These are phyloP conservation scores for Hanseniaspora uvarum DNA, from an alignment of 1,139 yeast species.

Conservation along the genomic window DNA sequence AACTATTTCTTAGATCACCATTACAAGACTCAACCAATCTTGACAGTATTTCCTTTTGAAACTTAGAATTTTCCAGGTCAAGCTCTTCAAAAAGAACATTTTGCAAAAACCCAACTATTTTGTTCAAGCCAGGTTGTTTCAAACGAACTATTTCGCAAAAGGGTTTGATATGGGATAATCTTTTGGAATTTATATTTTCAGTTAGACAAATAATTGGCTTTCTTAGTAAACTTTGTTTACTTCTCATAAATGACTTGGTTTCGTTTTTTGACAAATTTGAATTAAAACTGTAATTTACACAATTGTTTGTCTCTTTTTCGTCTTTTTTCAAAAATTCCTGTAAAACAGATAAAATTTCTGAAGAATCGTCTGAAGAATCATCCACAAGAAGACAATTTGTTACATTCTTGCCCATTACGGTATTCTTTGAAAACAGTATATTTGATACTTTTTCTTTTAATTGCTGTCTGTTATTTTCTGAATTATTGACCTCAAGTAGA, in stretches of 20 bases:
- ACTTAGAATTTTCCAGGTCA: slow-evolving; percentile 35
- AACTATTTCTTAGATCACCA: slow-evolving; percentile 77
- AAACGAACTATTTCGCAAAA: slow-evolving; percentile 62
- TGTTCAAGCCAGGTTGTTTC: slow-evolving; percentile 46
- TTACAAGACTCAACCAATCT: slow-evolving; percentile 63
- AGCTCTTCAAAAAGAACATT: slow-evolving; percentile 35
- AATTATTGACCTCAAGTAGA: slow-evolving; percentile 77
- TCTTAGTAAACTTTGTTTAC: slow-evolving; percentile 37
- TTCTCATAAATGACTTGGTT: slow-evolving; percentile 17
- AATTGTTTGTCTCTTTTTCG: slow-evolving; percentile 38
- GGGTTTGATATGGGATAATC: slow-evolving; percentile 64
- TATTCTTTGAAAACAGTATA: slow-evolving; percentile 53
- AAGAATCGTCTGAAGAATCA: slow-evolving; percentile 56
- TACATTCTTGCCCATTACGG: slow-evolving; percentile 55
- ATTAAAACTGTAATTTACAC: slow-evolving; percentile 21
- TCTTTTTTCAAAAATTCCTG: slow-evolving; percentile 55
- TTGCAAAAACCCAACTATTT: slow-evolving; percentile 40
- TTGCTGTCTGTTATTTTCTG: slow-evolving; percentile 64
- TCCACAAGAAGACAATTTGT: slow-evolving; percentile 84
- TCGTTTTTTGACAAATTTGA: slow-evolving; percentile 22
- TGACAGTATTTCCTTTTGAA: slow-evolving; percentile 36
- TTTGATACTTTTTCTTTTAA: slow-evolving; percentile 56
- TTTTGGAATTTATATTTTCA: slow-evolving; percentile 67
- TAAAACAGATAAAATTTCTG: slow-evolving; percentile 65
- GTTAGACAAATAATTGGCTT: slow-evolving; percentile 91